phyloP scores from a whole-genome alignment of 2,329 filamentous ascomycete genomes.

The Aureobasidium zeae region DNA sequence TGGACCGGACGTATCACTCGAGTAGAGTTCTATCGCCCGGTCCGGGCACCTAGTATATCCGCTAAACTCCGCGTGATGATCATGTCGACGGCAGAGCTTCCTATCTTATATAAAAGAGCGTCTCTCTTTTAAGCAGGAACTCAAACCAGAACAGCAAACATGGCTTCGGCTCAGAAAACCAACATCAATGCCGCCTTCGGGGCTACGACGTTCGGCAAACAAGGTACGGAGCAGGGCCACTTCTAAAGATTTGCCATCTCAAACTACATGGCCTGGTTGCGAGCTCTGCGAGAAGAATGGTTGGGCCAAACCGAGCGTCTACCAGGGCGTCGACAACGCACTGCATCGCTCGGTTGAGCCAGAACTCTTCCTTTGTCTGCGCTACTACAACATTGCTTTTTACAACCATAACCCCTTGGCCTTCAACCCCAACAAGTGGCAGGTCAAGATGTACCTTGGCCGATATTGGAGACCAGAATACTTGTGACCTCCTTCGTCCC shows the following conservation, averaged over 20 bases:
- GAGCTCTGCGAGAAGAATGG: conserved; percentile 35
- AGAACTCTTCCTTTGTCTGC: conserved; percentile 36
- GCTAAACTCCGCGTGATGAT: too few species aligned
- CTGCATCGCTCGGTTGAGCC: conserved; percentile 32
- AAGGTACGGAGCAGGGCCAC: conserved; percentile 28
- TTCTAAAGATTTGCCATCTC: conserved; percentile 39
- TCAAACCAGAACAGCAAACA: conserved; percentile 16
- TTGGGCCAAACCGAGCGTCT: conserved; percentile 38
- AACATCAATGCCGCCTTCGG: conserved; percentile 21
- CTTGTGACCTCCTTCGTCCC: conserved; percentile 36
- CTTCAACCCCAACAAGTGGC: conserved; percentile 34
- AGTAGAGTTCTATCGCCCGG: too few species aligned
- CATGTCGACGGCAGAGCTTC: too few species aligned
- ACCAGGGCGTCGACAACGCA: conserved; percentile 39
- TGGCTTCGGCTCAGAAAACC: conserved; percentile 20
- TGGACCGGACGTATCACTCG: too few species aligned
- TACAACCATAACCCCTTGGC: conserved; percentile 38
- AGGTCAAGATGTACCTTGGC: conserved; percentile 31
- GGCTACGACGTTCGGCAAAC: conserved; percentile 21
- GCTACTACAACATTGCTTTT: conserved; percentile 35
- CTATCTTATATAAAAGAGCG: too few species aligned
- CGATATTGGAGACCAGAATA: conserved; percentile 37
- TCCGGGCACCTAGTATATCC: too few species aligned
- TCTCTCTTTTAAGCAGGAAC: too few species aligned
- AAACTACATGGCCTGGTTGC: conserved; percentile 38